These are phyloP conservation scores for Rhizopus stolonifer DNA, from an alignment of 371 early-diverging fungal species.

Conservation along the genomic window DNA sequence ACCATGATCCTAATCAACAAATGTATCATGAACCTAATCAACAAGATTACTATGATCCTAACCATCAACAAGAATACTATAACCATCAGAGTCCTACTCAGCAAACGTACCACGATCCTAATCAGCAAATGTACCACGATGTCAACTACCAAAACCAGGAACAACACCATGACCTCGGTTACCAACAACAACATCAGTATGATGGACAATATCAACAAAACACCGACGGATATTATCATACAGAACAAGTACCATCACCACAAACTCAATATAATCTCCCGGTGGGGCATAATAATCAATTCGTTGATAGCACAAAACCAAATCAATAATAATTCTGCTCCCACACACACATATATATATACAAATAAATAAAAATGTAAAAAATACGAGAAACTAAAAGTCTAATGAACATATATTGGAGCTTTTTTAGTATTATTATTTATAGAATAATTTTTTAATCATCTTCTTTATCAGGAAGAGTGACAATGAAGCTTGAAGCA, in stretches of 20 bases:
- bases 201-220: background rate
- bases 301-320: background rate
- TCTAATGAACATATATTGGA: too few species aligned
- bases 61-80: slow-evolving; percentile 7
- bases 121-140: slow-evolving; percentile 5
- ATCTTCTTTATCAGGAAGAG: slow-evolving; percentile 22
- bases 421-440: too few species aligned
- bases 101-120: slow-evolving; percentile 3
- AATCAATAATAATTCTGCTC: background rate
- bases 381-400: too few species aligned
- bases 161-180: background rate
- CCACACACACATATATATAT: too few species aligned
- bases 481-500: slow-evolving; percentile 27
- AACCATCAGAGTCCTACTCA: slow-evolving; percentile 5
- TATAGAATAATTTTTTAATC: background rate
- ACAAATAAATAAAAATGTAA: too few species aligned
- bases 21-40: slow-evolving; percentile 7
- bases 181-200: background rate
- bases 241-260: background rate
- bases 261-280: too few species aligned
- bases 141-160: background rate
- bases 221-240: background rate
- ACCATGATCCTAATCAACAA: slow-evolving; percentile 13
- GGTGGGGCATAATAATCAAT: background rate
- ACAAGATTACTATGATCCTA: slow-evolving; percentile 3